phyloP scores from a whole-genome alignment of 305 asterid species.

The Plantago coronopus region DNA sequence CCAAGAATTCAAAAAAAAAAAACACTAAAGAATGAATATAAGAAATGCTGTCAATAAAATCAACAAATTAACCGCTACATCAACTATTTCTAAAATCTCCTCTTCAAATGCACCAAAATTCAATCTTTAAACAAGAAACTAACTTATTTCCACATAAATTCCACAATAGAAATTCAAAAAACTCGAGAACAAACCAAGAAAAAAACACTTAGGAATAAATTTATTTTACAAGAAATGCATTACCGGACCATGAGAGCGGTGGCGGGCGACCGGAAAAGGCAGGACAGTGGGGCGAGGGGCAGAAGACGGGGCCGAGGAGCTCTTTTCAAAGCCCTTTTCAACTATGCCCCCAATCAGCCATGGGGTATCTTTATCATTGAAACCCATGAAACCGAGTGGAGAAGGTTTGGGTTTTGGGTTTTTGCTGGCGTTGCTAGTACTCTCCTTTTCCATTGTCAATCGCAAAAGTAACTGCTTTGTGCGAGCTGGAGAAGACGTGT shows the following conservation, averaged over 20 bases:
- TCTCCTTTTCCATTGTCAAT: conserved; percentile 29
- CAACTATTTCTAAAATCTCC: no score
- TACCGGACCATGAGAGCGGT: conserved; percentile 64
- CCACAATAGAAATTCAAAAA: background rate
- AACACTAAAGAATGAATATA: no score
- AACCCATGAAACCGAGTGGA: conserved; percentile 30
- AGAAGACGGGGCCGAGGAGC: conserved; percentile 49
- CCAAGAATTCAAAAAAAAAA: no score
- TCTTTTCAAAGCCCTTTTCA: conserved; percentile 96
- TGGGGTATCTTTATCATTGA: conserved; percentile 43
- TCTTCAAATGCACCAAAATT: no score
- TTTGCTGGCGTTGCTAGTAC: background rate
- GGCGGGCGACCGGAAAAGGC: conserved; percentile 73
- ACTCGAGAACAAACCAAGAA: background rate
- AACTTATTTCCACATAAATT: no score
- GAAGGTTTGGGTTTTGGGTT: conserved; percentile 20
- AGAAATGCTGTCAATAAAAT: no score
- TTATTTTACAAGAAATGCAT: background rate
- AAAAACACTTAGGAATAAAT: background rate
- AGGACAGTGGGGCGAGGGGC: conserved; percentile 71
- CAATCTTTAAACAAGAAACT: no score
- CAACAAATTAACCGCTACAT: no score
- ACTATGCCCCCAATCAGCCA: conserved; percentile 70
- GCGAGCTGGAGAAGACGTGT: no score
- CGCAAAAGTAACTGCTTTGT: background rate